Conservation (phyloP, 1,284 basidiomycete species). For the Rhodotorula sp. region DNA sequence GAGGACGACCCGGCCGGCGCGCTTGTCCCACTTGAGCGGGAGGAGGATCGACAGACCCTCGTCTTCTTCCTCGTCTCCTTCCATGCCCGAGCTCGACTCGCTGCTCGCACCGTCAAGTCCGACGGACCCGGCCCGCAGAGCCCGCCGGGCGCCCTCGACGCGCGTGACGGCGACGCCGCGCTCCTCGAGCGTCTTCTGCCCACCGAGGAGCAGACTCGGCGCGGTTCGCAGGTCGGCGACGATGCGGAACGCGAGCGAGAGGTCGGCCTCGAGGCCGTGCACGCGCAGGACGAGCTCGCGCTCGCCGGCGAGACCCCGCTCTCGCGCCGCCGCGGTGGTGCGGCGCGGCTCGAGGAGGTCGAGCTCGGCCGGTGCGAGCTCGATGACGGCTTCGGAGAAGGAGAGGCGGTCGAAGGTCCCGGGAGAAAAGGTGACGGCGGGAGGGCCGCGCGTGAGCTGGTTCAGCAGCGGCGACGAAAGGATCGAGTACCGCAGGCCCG, state of each 20-base stretch:
- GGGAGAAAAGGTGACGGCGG: not conserved
- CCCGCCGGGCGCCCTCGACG: not conserved
- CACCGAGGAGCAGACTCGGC: slow-evolving; percentile 5
- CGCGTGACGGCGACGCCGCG: not conserved
- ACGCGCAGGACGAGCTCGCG: slow-evolving; percentile 14
- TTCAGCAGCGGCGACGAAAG: slow-evolving; percentile 14
- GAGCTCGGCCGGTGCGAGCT: not conserved
- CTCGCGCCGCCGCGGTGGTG: not conserved
- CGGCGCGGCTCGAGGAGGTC: not conserved
- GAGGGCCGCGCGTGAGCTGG: slow-evolving; percentile 23
- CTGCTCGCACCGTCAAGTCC: not conserved
- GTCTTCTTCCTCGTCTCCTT: not conserved
- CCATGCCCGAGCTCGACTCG: not conserved
- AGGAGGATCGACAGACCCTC: slow-evolving; percentile 11
- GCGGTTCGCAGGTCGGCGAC: slow-evolving; percentile 2
- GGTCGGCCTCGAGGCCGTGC: slow-evolving; percentile 2
- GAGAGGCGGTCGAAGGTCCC: slow-evolving; percentile 4
- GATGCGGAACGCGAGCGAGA: slow-evolving; percentile 2
- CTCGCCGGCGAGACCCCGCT: not conserved
- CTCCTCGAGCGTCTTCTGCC: not conserved
- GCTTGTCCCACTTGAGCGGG: slow-evolving; percentile 3
- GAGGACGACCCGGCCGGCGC: slow-evolving; percentile 1
- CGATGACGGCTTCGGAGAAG: not conserved
- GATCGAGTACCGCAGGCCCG: slow-evolving; percentile 11
- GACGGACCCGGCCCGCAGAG: not conserved